Conservation (phyloP, 768 basidiomycete species). For the Gyrodon lividus region DNA sequence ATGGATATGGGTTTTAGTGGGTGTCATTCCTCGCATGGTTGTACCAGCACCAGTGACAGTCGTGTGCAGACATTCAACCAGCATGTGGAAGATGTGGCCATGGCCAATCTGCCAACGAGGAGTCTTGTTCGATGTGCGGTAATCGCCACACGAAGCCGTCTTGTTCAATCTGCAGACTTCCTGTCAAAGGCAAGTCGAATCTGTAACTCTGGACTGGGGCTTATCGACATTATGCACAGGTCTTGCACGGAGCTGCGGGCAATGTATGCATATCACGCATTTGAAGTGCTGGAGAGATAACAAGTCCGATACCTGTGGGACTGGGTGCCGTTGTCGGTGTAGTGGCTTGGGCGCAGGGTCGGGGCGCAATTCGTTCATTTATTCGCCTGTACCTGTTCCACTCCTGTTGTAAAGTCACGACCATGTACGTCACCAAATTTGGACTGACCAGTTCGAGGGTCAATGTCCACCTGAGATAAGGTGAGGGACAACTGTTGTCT, state of each 20-base stretch:
- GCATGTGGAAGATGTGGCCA: constrained; percentile 46
- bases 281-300: constrained; percentile 56
- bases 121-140: constrained; percentile 44
- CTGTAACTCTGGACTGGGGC: not conserved
- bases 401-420: constrained; percentile 1
- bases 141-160: constrained; percentile 43
- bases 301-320: constrained; percentile 52
- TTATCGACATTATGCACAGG: constrained; percentile 36
- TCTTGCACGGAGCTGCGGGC: constrained; percentile 58
- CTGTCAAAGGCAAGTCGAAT: constrained; percentile 59
- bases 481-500: too few species aligned
- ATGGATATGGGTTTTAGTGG: constrained; percentile 38
- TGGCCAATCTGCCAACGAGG: constrained; percentile 32
- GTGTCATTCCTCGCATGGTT: not conserved
- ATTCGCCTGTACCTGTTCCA: constrained; percentile 10
- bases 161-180: constrained; percentile 75
- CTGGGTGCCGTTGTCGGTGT: constrained; percentile 70
- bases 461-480: too few species aligned
- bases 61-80: constrained; percentile 44
- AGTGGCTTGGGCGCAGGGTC: constrained; percentile 17
- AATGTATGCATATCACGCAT: constrained; percentile 65
- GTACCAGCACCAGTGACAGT: constrained; percentile 3
- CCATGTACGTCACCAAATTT: not conserved
- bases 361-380: constrained; percentile 6
- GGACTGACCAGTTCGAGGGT: too few species aligned